Evolutionary conservation across 129 eudicot genomes (phyloP).

Genomic region (Mikania micrantha): DNA sequence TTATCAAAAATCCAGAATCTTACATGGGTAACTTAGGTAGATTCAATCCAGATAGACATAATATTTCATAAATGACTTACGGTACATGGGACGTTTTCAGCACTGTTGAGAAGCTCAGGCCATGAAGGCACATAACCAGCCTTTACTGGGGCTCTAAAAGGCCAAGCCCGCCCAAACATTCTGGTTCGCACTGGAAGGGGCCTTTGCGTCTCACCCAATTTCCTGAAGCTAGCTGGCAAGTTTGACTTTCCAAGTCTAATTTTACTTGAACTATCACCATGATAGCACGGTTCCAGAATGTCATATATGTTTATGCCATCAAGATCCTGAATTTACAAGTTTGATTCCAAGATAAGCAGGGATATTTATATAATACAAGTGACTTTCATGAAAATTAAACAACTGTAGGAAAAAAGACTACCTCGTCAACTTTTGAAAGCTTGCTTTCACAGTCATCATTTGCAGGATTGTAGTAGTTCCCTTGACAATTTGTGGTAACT

Average conservation of each 20-base stretch:
- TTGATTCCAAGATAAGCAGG: slow-evolving; percentile 2
- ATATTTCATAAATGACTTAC: slow-evolving; percentile 35
- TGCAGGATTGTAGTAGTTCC: slow-evolving; percentile 57
- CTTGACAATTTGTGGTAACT: slow-evolving; percentile 48
- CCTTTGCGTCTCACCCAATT: slow-evolving; percentile 82
- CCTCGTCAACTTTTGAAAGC: slow-evolving; percentile 66
- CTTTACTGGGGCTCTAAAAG: slow-evolving; percentile 43
- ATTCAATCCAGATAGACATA: neutral
- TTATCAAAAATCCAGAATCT: too few relatives aligned
- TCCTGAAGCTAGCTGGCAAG: slow-evolving; percentile 72
- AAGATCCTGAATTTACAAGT: slow-evolving; percentile 37
- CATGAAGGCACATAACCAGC: slow-evolving; percentile 91
- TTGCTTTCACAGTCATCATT: slow-evolving; percentile 43
- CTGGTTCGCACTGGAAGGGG: slow-evolving; percentile 81
- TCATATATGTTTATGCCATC: slow-evolving; percentile 65
- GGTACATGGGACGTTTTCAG: slow-evolving; percentile 62
- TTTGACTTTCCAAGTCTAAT: slow-evolving; percentile 26
- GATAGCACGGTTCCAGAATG: slow-evolving; percentile 92
- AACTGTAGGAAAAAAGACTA: neutral
- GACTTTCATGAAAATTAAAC: neutral
- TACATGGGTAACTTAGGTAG: too few relatives aligned
- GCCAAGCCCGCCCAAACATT: slow-evolving; percentile 99
- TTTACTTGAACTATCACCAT: slow-evolving; percentile 33
- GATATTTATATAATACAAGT: neutral
- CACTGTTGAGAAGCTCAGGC: slow-evolving; percentile 66